A percentile compares a stretch with the other conserved stretches of the same genome.
Conservation (phyloP, 257 asterid genomes). For the Orobanche coerulescens region DNA sequence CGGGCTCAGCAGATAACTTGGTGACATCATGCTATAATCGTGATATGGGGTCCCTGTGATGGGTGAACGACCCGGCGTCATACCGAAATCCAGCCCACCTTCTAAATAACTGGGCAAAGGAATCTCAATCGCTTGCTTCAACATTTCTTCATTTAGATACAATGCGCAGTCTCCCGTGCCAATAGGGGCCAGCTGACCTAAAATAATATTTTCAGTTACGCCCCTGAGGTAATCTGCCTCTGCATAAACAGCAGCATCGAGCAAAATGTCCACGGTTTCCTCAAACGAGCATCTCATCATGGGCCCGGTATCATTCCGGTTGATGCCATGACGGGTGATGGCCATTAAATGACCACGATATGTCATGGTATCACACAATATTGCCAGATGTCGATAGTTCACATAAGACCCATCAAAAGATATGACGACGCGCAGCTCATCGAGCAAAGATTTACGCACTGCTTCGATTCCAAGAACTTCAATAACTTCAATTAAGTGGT, state of each 20-base stretch:
- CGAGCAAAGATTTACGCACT: constrained; percentile 82
- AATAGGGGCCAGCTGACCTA: constrained; percentile 98
- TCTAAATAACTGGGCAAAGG: constrained; percentile 91
- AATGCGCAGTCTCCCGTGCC: constrained; percentile 93
- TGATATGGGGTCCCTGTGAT: constrained; percentile 75
- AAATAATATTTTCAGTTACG: constrained; percentile 93
- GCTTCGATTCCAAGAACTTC: constrained; percentile 99
- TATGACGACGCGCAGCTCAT: constrained; percentile 94
- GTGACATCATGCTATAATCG: constrained; percentile 98
- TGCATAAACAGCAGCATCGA: constrained; percentile 95
- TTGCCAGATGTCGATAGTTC: constrained; percentile 89
- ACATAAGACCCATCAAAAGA: constrained; percentile 98
- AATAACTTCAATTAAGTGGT: constrained; percentile 92
- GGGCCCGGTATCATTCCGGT: constrained; percentile 95
- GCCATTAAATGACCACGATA: constrained; percentile 99
- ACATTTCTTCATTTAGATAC: constrained; percentile 84
- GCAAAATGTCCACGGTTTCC: constrained; percentile 95
- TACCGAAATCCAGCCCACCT: constrained; percentile 84
- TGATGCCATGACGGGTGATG: constrained; percentile 95
- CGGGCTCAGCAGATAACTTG: constrained; percentile 69
- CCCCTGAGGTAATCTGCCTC: constrained; percentile 84
- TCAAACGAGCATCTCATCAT: constrained; percentile 99
- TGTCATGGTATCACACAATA: constrained; percentile 97
- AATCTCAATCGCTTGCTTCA: constrained; percentile 86
- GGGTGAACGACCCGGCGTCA: constrained; percentile 95